Conservation (phyloP, 768 basidiomycete genomes). For the Russula lepida region DNA sequence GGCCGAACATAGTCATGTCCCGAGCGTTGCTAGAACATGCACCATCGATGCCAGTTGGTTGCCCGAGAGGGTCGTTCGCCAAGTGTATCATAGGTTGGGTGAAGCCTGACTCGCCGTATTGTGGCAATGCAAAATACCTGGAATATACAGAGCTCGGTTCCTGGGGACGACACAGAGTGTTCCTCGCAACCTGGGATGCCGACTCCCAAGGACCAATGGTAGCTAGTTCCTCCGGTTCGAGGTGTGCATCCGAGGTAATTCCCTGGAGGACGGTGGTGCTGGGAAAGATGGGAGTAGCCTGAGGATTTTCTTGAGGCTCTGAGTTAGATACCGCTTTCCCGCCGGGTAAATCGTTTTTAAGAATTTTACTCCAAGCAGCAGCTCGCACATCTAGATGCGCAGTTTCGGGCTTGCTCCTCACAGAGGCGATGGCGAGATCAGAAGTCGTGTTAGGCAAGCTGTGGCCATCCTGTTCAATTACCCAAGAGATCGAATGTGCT, state of each 20-base stretch:
- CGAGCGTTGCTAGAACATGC: not conserved
- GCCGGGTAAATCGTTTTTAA: not conserved
- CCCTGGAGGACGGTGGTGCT: not conserved
- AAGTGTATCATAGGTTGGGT: not conserved
- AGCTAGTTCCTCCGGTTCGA: constrained; percentile 6
- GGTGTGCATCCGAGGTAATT: not conserved
- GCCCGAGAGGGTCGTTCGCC: not conserved
- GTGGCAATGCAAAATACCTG: constrained; percentile 8
- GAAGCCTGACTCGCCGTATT: not conserved
- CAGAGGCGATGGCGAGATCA: constrained; percentile 2
- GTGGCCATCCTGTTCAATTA: constrained; percentile 38
- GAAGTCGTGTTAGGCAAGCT: constrained; percentile 19
- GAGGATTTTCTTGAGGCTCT: not conserved
- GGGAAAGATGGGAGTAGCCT: not conserved
- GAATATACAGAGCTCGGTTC: not conserved
- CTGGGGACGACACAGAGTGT: not conserved
- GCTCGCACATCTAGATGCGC: constrained; percentile 33
- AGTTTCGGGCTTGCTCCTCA: constrained; percentile 22
- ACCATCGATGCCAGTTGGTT: not conserved
- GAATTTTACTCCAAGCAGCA: constrained; percentile 24
- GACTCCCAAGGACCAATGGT: constrained; percentile 47
- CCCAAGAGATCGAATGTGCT: constrained; percentile 42
- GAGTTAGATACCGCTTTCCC: not conserved
- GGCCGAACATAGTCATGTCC: not conserved
- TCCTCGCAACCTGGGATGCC: constrained; percentile 37